Evolutionary conservation across 805 yeast species (phyloP).

Genomic region (Candida nanaspora): DNA sequence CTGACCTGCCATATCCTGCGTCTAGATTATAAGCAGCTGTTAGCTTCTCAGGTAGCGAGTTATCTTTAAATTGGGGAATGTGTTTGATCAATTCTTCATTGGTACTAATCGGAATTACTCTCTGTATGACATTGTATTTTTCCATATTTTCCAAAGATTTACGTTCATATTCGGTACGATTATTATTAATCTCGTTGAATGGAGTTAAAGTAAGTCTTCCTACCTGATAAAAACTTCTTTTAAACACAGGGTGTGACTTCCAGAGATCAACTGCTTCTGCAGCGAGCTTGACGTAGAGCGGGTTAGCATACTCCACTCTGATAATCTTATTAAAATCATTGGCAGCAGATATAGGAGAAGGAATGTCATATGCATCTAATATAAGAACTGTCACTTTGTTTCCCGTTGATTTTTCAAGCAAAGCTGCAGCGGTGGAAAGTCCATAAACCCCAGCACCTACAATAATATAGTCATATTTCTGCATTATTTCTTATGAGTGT

Average conservation of each 20-base stretch:
- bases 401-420: conserved; percentile 8
- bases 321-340: conserved; percentile 27
- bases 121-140: conserved; percentile 17
- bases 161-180: conserved; percentile 20
- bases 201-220: conserved; percentile 27
- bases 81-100: conserved; percentile 11
- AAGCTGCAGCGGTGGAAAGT: conserved; percentile 23
- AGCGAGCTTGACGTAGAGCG: conserved; percentile 20
- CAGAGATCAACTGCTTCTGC: conserved; percentile 24
- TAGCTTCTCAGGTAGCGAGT: conserved; percentile 10
- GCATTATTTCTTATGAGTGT: neutral
- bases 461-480: conserved; percentile 3
- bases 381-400: conserved; percentile 9
- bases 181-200: conserved; percentile 8
- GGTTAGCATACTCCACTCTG: conserved; percentile 24
- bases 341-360: conserved; percentile 27
- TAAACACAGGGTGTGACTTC: conserved; percentile 19
- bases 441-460: conserved; percentile 31
- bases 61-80: conserved; percentile 13
- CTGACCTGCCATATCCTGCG: conserved; percentile 23
- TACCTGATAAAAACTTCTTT: conserved; percentile 5
- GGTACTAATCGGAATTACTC: conserved; percentile 11
- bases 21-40: conserved; percentile 17
- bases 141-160: conserved; percentile 16
- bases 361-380: conserved; percentile 22